Evolutionary conservation across 441 rosid genomes (phyloP), one percentile per base, ranked within the genome.

Genomic region (Flueggea neowawraea): DNA sequence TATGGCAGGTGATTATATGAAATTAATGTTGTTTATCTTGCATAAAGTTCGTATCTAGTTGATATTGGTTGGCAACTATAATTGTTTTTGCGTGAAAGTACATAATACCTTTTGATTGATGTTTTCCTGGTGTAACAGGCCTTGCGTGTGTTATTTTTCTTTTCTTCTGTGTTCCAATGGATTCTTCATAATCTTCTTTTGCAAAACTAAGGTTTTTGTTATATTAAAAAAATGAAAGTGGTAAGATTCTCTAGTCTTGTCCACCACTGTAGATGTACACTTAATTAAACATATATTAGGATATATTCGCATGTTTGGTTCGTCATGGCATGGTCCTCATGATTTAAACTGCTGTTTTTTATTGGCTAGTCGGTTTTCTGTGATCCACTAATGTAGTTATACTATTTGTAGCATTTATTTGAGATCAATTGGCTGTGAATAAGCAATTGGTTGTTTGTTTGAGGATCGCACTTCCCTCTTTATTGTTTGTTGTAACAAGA

Each of bases 41-140:
- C 66, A 60, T 68, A 73, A 70, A 68, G 47, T 36, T 16, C 41
- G 58, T 61, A 59, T 74, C 63, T 55, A 65, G 64, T 74, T 69
- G 53, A 28, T 61, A 61, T 56, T 72, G 61, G 72, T 76, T 81
- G 79, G 79, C 77, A 72, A 76, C 75, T 80, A 75, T 66, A 62
- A 62, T 77, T 78, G 15, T 76, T 75, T 65, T 64, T 54, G 32
- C 36, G 65, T 66, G 66, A 43, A 89, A 80, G 90, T 83, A 80
- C 93, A 74, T 22, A 13, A 57, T 67, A 45, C 79, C 78, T 85
- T 86, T 80, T 65, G 48, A 50, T 66, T 69, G 69, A 72, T 78
- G 66, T 54, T 32, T 15, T 55, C 41, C 11, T 55, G 50, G n/a
- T 47, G 4, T 4, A 47, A 12, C n/a, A 10, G 50, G 14, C 50